Evolutionary conservation across 2,329 filamentous ascomycete species (phyloP), one percentile per base, ranked within the genome.

Genomic region (Phyllosticta citriasiana): DNA sequence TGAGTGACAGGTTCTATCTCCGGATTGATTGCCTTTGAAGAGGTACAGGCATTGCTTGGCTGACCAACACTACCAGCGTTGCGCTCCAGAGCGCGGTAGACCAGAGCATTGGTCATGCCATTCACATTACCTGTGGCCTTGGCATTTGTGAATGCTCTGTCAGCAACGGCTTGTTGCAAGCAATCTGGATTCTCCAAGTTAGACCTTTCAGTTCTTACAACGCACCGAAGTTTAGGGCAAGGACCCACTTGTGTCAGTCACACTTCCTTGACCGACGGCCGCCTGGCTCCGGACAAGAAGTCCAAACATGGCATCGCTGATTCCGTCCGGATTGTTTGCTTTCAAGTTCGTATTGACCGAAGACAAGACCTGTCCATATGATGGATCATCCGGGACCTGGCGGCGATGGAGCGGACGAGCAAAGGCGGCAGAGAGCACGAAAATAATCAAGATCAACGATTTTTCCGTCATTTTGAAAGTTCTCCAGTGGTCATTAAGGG

Each of bases 1-100:
- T 87, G 84, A 59, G 77, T 74, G 63, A 88, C 70, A 53, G 83
- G 83, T 27, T 78, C 81, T 67, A 88, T 86, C 74, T 88, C 85
- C 2, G 85, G 79, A 73, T 88, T 88, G 62, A 78, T 76, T 16
- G 85, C 82, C 51, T 72, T 54, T 65, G 79, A 83, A 70, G 73
- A 75, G 51, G 72, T 78, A 76, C 85, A 88, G 56, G 80, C 72
- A 33, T 79, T 81, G 55, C 81, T 84, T n/a, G 78, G 79, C 53
- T 77, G 72, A 57, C 84, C 84, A 63, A 87, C 83, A 10, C 68
- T 66, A 57, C 74, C 80, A 26, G 83, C 86, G 74, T 87, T 87
- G 61, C 83, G 79, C 77, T 87, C 84, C 24, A 83, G 71, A 33
- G 79, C 76, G 53, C 78, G 76, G 71, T 76, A 84, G 61, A 82